Evolutionary conservation across 2,329 filamentous ascomycete genomes (phyloP).

Genomic region (Neonectria punicea): DNA sequence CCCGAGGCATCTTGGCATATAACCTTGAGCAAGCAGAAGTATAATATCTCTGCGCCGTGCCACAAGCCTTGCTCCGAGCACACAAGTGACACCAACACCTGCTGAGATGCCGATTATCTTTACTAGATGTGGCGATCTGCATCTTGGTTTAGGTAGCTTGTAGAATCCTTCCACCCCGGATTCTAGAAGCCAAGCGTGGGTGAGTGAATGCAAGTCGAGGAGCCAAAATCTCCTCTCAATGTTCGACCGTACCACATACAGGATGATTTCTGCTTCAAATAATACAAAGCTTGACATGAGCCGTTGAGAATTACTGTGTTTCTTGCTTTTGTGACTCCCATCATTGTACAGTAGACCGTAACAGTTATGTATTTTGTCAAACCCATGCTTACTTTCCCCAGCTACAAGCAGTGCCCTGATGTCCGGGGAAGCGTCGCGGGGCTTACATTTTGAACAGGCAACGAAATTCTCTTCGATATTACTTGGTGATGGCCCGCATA

Average conservation of each 20-base stretch:
- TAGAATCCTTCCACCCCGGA: slow-evolving; percentile 13
- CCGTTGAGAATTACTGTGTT: too few species aligned
- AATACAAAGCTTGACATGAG: not conserved
- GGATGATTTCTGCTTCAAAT: too few species aligned
- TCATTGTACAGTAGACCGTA: not conserved
- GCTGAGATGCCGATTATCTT: not conserved
- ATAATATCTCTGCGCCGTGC: not conserved
- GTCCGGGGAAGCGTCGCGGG: not conserved
- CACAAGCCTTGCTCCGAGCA: not conserved
- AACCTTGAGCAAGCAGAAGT: not conserved
- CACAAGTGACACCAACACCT: not conserved
- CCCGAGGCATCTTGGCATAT: not conserved
- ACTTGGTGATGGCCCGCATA: not conserved
- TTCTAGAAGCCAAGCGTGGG: not conserved
- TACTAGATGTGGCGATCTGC: slow-evolving; percentile 7
- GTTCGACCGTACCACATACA: not conserved
- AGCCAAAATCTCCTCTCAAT: not conserved
- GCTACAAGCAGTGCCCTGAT: not conserved
- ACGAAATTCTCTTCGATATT: slow-evolving; percentile 4
- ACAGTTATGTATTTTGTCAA: not conserved
- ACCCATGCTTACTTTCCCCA: not conserved
- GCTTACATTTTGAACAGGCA: slow-evolving; percentile 2
- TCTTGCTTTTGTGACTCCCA: too few species aligned
- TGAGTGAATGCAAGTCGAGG: not conserved
- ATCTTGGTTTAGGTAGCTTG: not conserved